Percentiles rank a stretch among this genome's conserved stretches.
These are phyloP conservation scores for Catharanthus roseus DNA, from an alignment of 257 asterid genomes.

Conservation along the genomic window DNA sequence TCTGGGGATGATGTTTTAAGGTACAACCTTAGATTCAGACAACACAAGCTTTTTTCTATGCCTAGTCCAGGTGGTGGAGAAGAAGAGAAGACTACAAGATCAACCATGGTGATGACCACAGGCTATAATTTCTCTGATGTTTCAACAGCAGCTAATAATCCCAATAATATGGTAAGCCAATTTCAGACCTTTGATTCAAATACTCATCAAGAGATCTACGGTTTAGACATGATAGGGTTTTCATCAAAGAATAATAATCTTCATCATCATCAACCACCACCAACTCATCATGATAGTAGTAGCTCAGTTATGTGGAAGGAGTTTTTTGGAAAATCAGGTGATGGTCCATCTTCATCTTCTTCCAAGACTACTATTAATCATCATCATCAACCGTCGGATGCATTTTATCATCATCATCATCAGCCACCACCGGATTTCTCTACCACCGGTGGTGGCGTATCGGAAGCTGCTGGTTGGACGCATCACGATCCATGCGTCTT, in stretches of 20 bases:
- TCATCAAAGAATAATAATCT: constrained; percentile 33
- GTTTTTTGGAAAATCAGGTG: constrained; percentile 29
- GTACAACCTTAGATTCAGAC: too few relatives aligned
- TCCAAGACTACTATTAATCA: constrained; percentile 22
- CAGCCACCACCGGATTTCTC: constrained; percentile 12
- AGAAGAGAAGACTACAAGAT: too few relatives aligned
- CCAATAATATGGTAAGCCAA: constrained; percentile 28
- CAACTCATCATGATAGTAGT: neutral
- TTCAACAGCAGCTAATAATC: constrained; percentile 14
- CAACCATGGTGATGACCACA: constrained; percentile 29
- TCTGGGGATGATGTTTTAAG: too few relatives aligned
- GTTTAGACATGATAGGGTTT: constrained; percentile 64
- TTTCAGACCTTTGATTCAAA: constrained; percentile 30
- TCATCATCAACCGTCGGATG: constrained; percentile 13
- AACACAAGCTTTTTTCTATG: too few relatives aligned
- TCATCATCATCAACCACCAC: too few relatives aligned
- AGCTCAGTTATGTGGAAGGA: constrained; percentile 39
- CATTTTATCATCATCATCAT: constrained; percentile 29
- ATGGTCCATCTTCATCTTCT: constrained; percentile 29
- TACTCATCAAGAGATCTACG: constrained; percentile 56
- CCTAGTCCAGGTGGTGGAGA: constrained; percentile 36
- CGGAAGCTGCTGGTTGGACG: constrained; percentile 25
- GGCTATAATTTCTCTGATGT: constrained; percentile 44
- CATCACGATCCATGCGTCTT: constrained; percentile 34
- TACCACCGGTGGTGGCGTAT: constrained; percentile 13